Evolutionary conservation across 331 rosid species (phyloP).

Genomic region (Saraca asoca): DNA sequence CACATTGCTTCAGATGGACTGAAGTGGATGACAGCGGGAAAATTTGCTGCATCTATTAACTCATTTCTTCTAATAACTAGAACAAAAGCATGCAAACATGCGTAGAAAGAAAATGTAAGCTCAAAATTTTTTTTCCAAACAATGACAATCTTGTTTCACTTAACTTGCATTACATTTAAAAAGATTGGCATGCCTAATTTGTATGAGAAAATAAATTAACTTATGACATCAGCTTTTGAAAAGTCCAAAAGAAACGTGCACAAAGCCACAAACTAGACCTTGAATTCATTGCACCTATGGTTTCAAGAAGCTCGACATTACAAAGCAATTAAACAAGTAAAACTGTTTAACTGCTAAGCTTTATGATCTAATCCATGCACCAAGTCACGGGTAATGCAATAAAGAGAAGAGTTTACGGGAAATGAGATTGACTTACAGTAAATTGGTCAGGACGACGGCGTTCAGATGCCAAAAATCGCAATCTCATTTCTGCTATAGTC

Average conservation of each 20-base stretch:
- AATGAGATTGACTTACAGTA: constrained; percentile 57
- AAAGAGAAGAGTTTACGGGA: constrained; percentile 19
- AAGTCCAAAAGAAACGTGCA: background rate
- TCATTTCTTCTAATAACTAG: constrained; percentile 11
- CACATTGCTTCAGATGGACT: constrained; percentile 4
- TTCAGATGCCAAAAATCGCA: constrained; percentile 73
- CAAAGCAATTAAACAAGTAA: background rate
- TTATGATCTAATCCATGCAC: background rate
- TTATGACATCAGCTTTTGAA: background rate
- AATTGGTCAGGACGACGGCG: constrained; percentile 83
- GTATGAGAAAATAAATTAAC: background rate
- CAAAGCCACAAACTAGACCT: background rate
- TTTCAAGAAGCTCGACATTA: background rate
- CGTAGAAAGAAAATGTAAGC: constrained; percentile 11
- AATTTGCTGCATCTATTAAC: background rate
- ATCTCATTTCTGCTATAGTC: constrained; percentile 65
- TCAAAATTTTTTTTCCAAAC: background rate
- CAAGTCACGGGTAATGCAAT: background rate
- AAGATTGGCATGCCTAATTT: background rate
- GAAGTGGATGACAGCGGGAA: constrained; percentile 1
- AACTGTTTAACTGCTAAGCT: constrained; percentile 6
- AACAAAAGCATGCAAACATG: constrained; percentile 12
- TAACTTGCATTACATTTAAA: background rate
- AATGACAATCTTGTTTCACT: background rate
- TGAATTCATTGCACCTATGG: background rate